Percentiles rank a stretch among this genome's conserved stretches.
Evolutionary conservation across 352 stramenopile species (phyloP).

Genomic region (Phytophthora ohioensis): DNA sequence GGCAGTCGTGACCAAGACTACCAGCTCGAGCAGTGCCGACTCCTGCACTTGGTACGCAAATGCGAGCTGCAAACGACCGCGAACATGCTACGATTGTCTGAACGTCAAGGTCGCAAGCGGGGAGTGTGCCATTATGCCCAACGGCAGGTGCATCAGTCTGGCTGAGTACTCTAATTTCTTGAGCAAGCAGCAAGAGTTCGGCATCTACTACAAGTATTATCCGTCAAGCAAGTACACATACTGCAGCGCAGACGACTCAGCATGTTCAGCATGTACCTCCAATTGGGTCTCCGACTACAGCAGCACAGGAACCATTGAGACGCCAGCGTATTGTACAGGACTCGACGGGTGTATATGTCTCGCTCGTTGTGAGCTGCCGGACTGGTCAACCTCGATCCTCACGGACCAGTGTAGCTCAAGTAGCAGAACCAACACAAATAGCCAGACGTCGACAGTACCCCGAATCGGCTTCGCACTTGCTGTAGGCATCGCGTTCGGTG

Average conservation of each 20-base stretch:
- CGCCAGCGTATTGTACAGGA: constrained; percentile 30
- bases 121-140: constrained; percentile 38
- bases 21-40: constrained; percentile 32
- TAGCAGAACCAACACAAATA: neutral
- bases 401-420: constrained; percentile 26
- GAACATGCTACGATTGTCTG: constrained; percentile 67
- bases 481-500: constrained; percentile 25
- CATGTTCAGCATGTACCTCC: constrained; percentile 33
- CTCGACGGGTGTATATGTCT: constrained; percentile 38
- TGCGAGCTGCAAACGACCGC: constrained; percentile 42
- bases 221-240: constrained; percentile 46
- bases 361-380: constrained; percentile 29
- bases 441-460: constrained; percentile 16
- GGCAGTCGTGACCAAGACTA: constrained; percentile 28
- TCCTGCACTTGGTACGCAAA: constrained; percentile 50
- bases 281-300: constrained; percentile 37
- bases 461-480: constrained; percentile 34
- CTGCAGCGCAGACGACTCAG: constrained; percentile 33
- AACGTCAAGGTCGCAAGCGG: constrained; percentile 41
- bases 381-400: constrained; percentile 39
- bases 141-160: constrained; percentile 34
- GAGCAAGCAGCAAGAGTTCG: constrained; percentile 28
- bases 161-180: constrained; percentile 30
- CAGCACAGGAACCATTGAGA: constrained; percentile 25
- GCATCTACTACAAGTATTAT: constrained; percentile 39